These are phyloP conservation scores for Bipolaris bicolor DNA, from an alignment of 2,329 filamentous ascomycete genomes.

Conservation along the genomic window DNA sequence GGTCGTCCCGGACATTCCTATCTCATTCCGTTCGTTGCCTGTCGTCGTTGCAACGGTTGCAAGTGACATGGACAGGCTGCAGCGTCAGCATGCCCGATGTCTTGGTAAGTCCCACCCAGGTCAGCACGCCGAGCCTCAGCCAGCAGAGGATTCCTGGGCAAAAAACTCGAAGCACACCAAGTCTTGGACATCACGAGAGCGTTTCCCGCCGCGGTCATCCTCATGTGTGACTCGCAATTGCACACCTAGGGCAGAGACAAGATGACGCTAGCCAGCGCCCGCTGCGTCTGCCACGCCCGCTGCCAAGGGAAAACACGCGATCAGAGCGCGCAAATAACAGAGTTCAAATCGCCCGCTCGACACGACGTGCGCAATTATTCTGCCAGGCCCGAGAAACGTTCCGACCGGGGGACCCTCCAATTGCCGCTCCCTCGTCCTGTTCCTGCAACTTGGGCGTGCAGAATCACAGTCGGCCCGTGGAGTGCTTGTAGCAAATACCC, in stretches of 20 bases:
- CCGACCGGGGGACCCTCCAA: not conserved
- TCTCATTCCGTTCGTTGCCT: not conserved
- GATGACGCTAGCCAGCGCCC: slow-evolving; percentile 10
- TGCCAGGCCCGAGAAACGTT: slow-evolving; percentile 4
- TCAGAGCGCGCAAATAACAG: not conserved
- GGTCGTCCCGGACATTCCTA: not conserved
- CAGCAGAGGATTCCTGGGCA: slow-evolving; percentile 12
- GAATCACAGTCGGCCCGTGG: slow-evolving; percentile 8
- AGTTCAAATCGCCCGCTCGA: not conserved
- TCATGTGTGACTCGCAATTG: not conserved
- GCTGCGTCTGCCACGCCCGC: not conserved
- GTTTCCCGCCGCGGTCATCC: not conserved
- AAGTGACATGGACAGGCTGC: not conserved
- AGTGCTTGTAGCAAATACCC: not conserved
- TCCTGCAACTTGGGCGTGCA: not conserved
- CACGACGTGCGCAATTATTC: not conserved
- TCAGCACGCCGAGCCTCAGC: slow-evolving; percentile 1
- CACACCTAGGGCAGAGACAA: not conserved
- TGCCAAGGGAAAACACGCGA: not conserved
- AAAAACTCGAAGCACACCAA: not conserved
- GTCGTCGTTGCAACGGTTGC: not conserved
- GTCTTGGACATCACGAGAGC: slow-evolving; percentile 10
- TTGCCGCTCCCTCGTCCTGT: not conserved
- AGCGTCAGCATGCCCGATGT: not conserved
- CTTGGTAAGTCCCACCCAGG: not conserved